These are phyloP conservation scores for Sporothrix curviconia DNA, from an alignment of 2,329 filamentous ascomycete genomes.

Conservation along the genomic window DNA sequence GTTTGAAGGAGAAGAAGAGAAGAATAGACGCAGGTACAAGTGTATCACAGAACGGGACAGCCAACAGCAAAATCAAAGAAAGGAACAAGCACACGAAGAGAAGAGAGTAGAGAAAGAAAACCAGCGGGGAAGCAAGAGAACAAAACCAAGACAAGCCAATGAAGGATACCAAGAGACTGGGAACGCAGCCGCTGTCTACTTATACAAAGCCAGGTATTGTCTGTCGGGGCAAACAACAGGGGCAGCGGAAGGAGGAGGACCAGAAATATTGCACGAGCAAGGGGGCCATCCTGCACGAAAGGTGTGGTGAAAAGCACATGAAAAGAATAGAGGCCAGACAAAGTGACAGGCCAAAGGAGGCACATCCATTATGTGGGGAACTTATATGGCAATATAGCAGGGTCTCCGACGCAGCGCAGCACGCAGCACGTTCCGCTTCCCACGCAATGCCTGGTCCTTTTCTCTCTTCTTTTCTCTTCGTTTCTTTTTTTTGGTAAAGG, in stretches of 20 bases:
- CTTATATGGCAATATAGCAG: constrained; percentile 4
- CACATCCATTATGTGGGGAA: background rate
- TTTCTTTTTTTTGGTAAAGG: background rate
- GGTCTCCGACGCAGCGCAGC: background rate
- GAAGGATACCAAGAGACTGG: background rate
- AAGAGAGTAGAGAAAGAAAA: background rate
- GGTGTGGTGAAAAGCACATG: too few relatives aligned
- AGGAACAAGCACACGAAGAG: background rate
- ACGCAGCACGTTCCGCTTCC: background rate
- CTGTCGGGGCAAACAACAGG: background rate
- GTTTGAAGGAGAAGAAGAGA: background rate
- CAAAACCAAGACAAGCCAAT: background rate
- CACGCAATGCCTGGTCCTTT: background rate
- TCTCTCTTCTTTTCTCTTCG: too few relatives aligned
- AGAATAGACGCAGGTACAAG: background rate
- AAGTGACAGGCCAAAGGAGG: background rate
- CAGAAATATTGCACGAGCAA: too few relatives aligned
- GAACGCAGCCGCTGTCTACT: background rate
- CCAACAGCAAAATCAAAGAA: background rate
- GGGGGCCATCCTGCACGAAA: too few relatives aligned
- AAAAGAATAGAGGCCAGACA: too few relatives aligned
- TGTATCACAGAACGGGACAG: background rate
- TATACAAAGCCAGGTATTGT: background rate
- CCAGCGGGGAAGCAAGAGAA: too few relatives aligned
- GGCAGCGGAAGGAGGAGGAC: background rate